Evolutionary conservation across 2,329 filamentous ascomycete species (phyloP), one percentile per base, ranked within the genome.

Genomic region (Tolypocladium sp.): DNA sequence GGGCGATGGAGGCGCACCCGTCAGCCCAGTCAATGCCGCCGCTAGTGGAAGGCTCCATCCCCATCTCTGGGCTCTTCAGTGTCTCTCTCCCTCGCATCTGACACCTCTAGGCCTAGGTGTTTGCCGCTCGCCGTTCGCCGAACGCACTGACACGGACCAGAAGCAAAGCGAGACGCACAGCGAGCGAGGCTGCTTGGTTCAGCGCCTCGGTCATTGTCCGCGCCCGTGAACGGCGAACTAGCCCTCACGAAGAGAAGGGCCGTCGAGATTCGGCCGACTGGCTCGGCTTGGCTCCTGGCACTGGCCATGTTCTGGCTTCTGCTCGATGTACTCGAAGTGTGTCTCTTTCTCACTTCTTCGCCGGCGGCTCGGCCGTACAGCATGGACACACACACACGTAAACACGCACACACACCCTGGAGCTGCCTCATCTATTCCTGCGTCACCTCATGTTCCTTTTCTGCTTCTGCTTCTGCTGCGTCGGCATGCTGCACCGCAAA

Each of bases 391-490:
- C 41, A 57, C 59, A 44, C 57, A 15, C 38, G 22, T 37, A 49
- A 54, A 38, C 59, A 25, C 30, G 27, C 49, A 27, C 55, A 57
- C 44, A 25, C 44, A 40, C 46, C 38, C 35, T 25, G 25, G 38
- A 41, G 33, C 51, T 51, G 46, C 51, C 49, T 44, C 44, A 52
- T 57, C 55, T 57, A 46, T 46, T 46, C 42, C 57, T 54, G 58
- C 35, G 53, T 44, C 59, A 55, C 53, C 49, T 56, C 41, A 38
- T 57, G 38, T 60, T 63, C 63, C 63, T 63, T 60, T 62, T 66
- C 63, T 66, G 64, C 63, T 68, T 62, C 62, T 63, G 62, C 57
- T 57, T 60, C 64, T 64, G 63, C 62, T 60, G 62, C 60, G 57
- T 64, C 60, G 38, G 60, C 56, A 17, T 33, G 15, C 17, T 51